These are phyloP conservation scores for Stephania cephalantha DNA, from an alignment of 164 flowering plant genomes.

Conservation along the genomic window DNA sequence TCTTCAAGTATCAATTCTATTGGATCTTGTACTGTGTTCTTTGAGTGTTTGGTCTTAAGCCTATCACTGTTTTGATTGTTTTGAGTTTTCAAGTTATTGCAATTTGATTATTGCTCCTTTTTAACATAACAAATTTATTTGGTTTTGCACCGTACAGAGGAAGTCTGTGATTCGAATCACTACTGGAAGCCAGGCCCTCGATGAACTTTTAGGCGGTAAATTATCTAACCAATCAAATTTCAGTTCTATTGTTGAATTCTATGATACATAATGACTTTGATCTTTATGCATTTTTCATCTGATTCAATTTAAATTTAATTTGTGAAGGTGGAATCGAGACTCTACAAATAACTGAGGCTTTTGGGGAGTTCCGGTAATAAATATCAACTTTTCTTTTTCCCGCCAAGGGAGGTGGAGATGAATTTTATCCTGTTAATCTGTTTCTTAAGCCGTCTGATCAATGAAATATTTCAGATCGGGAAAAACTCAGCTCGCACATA, in stretches of 20 bases:
- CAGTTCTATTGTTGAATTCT: not conserved
- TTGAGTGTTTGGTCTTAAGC: not conserved
- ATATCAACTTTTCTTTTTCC: not conserved
- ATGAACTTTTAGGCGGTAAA: slow-evolving; percentile 91
- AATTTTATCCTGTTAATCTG: not conserved
- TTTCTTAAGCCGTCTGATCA: not conserved
- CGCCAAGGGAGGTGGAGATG: not conserved
- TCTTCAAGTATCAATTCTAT: not conserved
- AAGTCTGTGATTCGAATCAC: slow-evolving; percentile 77
- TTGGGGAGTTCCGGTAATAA: slow-evolving; percentile 89
- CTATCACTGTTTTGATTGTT: not conserved
- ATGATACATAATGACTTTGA: not conserved
- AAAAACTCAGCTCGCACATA: slow-evolving; percentile 99
- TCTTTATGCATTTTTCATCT: not conserved
- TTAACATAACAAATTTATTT: not conserved
- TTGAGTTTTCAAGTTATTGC: not conserved
- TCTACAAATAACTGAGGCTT: slow-evolving; percentile 82
- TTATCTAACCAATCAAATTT: not conserved
- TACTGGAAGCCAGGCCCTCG: slow-evolving; percentile 95
- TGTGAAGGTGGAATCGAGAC: slow-evolving; percentile 91
- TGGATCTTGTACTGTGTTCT: not conserved
- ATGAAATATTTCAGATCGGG: slow-evolving; percentile 60
- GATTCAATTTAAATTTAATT: slow-evolving; percentile 1
- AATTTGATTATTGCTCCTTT: not conserved
- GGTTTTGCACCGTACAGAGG: slow-evolving; percentile 39